Base-by-base conservation (phyloP, 257 asterid species). In the Primulina eburnea region DNA sequence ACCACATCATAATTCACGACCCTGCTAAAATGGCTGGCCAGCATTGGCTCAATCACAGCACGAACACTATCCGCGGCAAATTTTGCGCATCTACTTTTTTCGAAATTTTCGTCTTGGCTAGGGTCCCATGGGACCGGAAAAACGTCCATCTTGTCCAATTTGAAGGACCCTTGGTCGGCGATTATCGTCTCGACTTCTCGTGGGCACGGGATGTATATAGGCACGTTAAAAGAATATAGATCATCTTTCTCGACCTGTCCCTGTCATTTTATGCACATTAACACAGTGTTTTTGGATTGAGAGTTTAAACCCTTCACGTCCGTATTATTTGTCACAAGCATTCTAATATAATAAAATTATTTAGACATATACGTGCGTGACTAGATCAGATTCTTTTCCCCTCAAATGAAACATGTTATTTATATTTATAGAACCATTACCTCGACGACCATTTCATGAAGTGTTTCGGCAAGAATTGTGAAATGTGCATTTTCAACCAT, bases 181-280 rank as follows among this genome's bases (percentile, higher is more conserved):
- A 78, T 57, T n/a, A 71, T 62, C 12, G 57, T 30, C 67, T 71
- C 64, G 6, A 74, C 62, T 65, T 78, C 82, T 65, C 67, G 68
- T n/a, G 28, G 24, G n/a, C 71, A 32, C 2, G 82, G 77, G 20
- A 29, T 20, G 50, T 78, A 78, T 4, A 72, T 18, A 11, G 79
- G 79, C 59, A 78, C 38, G 59, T 78, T 78, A 32, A 78, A 74
- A 8, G 82, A 66, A 52, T 74, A 70, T 21, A 78, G 12, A 32
- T 78, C 71, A 8, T 71, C 74, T 61, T 26, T 18, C 63, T 70
- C 60, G 14, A 77, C 43, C 10, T 64, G 57, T 2, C 85, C 85
- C 85, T 77, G 34, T 32, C 34, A 4, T 32, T 32, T 32, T 32
- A 32, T 32, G 34, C 6, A 5, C 34, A 5, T 32, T 3, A 32